Evolutionary conservation across 495 filamentous ascomycete species (phyloP).

Genomic region (Cryomyces antarcticus): DNA sequence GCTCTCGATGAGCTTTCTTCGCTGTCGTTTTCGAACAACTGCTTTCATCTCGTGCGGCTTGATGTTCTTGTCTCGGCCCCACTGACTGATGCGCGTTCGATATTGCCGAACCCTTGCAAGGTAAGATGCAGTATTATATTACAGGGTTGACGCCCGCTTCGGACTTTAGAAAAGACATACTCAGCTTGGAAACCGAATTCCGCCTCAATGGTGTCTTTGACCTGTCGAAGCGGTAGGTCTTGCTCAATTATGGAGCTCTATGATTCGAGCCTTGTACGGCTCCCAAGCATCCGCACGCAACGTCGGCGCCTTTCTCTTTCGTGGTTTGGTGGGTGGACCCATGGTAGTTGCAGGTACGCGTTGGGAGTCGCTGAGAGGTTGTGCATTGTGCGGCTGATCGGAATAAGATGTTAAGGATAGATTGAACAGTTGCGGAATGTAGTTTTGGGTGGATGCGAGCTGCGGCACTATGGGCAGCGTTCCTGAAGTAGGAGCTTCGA

Average conservation of each 20-base stretch:
- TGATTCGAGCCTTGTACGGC: constrained; percentile 8
- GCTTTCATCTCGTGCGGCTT: constrained; percentile 15
- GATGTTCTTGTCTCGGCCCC: constrained; percentile 14
- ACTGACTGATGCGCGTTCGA: constrained; percentile 12
- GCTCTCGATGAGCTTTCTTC: constrained; percentile 6
- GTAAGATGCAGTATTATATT: constrained; percentile 1
- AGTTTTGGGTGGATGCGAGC: not conserved
- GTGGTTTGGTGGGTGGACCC: constrained; percentile 6
- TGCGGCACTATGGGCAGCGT: not conserved
- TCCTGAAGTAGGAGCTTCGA: not conserved
- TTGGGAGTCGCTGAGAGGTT: not conserved
- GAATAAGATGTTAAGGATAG: not conserved
- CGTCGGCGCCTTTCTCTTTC: constrained; percentile 11
- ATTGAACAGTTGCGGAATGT: not conserved
- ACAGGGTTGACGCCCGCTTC: not conserved
- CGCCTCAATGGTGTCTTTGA: constrained; percentile 5
- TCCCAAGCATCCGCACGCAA: constrained; percentile 8
- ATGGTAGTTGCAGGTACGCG: constrained; percentile 2
- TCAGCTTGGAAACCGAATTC: constrained; percentile 8
- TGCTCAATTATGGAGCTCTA: constrained; percentile 9
- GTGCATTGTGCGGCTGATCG: not conserved
- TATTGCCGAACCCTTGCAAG: constrained; percentile 7
- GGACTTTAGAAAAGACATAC: constrained; percentile 1
- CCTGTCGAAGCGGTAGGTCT: constrained; percentile 3
- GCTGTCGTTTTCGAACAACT: constrained; percentile 12